Conservation (phyloP, 2,329 filamentous ascomycete genomes). For the Fusarium multiceps region DNA sequence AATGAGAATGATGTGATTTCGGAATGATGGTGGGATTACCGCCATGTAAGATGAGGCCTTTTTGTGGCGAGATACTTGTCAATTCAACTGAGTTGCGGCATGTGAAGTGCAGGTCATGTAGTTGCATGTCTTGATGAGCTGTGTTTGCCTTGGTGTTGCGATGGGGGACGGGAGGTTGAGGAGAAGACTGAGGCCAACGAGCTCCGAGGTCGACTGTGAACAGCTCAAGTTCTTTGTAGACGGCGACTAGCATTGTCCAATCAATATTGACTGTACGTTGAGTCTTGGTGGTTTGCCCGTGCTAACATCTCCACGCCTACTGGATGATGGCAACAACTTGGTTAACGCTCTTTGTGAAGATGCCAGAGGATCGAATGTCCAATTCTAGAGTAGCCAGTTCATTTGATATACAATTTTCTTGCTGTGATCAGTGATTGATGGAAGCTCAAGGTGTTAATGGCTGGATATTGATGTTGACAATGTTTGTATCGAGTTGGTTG, state of each 20-base stretch:
- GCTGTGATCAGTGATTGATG: no score
- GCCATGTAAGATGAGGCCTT: constrained; percentile 11
- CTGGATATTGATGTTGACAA: not conserved
- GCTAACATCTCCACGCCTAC: no score
- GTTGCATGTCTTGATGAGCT: constrained; percentile 22
- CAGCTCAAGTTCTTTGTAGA: not conserved
- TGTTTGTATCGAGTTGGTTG: not conserved
- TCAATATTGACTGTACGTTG: not conserved
- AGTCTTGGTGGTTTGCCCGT: not conserved
- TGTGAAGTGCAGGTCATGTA: not conserved
- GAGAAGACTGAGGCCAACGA: not conserved
- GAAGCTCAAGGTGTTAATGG: not conserved
- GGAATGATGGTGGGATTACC: constrained; percentile 1
- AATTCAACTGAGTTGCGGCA: not conserved
- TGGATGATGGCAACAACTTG: not conserved
- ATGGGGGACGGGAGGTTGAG: not conserved
- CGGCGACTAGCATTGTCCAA: not conserved
- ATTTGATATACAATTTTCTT: accelerated
- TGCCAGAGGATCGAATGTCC: not conserved
- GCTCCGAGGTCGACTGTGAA: not conserved
- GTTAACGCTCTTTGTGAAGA: not conserved
- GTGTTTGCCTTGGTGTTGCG: not conserved
- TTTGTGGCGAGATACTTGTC: constrained; percentile 3
- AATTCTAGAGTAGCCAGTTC: not conserved
- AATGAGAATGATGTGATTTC: constrained; percentile 6